Conservation (phyloP, 257 asterid species). For the Solanum pinnatisectum region DNA sequence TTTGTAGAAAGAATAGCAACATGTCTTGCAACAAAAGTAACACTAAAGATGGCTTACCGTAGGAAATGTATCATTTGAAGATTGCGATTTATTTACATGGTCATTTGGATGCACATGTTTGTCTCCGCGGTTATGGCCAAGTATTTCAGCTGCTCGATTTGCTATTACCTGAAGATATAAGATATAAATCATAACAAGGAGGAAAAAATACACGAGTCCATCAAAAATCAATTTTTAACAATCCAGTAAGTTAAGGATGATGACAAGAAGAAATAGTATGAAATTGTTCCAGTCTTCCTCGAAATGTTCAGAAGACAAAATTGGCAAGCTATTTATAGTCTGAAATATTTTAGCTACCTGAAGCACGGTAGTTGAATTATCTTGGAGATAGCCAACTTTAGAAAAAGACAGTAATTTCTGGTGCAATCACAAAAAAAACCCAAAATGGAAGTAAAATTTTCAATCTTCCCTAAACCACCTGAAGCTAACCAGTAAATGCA, state of each 20-base stretch:
- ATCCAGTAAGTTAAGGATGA: neutral
- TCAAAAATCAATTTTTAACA: neutral
- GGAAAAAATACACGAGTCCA: neutral
- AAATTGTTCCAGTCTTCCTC: neutral
- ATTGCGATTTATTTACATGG: conserved; percentile 94
- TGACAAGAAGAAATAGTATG: neutral
- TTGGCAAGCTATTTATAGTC: neutral
- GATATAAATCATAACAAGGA: conserved; percentile 1
- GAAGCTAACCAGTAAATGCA: neutral
- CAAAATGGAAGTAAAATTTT: neutral
- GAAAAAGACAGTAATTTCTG: neutral
- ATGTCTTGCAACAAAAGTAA: conserved; percentile 3
- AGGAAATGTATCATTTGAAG: conserved; percentile 98
- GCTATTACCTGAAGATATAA: conserved; percentile 72
- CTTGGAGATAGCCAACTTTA: neutral
- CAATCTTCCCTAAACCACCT: neutral
- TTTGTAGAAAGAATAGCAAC: neutral
- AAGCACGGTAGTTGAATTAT: neutral
- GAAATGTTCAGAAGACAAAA: neutral
- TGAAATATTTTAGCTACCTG: neutral
- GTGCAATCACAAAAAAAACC: neutral
- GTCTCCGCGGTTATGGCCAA: conserved; percentile 85
- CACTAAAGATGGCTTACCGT: conserved; percentile 50
- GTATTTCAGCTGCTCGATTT: conserved; percentile 95
- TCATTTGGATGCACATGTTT: conserved; percentile 94